Evolutionary conservation across 148 eudicot genomes (phyloP).

Genomic region (Gaultheria prostrata): DNA sequence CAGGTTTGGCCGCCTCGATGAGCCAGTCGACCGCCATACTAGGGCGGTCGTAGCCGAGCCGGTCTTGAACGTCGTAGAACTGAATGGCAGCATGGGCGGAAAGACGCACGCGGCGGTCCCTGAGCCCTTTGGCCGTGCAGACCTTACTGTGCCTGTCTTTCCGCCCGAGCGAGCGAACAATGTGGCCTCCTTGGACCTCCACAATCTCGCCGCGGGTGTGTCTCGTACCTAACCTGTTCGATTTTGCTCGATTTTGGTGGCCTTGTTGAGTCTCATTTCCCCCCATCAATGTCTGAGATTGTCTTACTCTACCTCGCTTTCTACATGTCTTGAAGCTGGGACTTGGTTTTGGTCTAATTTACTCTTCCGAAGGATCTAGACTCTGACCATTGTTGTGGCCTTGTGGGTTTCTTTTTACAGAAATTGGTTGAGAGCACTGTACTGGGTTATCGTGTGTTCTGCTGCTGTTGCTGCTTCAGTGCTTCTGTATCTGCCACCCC

Average conservation of each 20-base stretch:
- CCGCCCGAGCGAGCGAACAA: constrained; percentile 76
- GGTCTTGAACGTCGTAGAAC: constrained; percentile 82
- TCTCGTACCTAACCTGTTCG: constrained; percentile 42
- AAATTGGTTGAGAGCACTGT: too few species aligned
- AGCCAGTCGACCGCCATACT: constrained; percentile 97
- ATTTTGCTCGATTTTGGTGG: constrained; percentile 17
- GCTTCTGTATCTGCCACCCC: too few species aligned
- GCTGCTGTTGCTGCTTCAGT: too few species aligned
- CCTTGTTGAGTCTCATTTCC: constrained; percentile 26
- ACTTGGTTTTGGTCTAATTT: neutral
- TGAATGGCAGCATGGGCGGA: constrained; percentile 88
- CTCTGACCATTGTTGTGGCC: too few species aligned
- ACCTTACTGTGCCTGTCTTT: constrained; percentile 89
- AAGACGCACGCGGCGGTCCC: constrained; percentile 78
- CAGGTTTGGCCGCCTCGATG: constrained; percentile 63
- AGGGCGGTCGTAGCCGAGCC: constrained; percentile 79
- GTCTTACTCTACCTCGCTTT: neutral
- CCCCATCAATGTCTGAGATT: constrained; percentile 31
- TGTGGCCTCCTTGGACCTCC: constrained; percentile 87
- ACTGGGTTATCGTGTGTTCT: too few species aligned
- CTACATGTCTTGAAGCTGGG: constrained; percentile 32
- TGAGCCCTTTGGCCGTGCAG: constrained; percentile 82
- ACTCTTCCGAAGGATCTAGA: too few species aligned
- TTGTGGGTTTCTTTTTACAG: too few species aligned
- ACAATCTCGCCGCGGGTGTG: constrained; percentile 68